phyloP scores from a whole-genome alignment of 179 eudicot species.

The Kewa caespitosa region DNA sequence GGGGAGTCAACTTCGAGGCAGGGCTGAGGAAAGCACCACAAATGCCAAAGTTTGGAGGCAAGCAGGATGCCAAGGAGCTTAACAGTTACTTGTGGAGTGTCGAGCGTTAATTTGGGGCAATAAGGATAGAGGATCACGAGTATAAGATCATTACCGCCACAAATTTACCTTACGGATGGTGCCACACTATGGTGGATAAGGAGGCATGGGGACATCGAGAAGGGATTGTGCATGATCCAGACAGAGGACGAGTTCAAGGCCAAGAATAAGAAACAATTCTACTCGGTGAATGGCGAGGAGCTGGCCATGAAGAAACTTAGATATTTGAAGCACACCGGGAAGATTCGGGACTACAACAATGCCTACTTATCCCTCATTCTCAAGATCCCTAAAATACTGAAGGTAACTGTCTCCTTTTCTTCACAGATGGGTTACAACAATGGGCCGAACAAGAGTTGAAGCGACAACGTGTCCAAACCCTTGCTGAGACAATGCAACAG shows the following conservation, averaged over 20 bases:
- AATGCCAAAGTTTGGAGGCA: not conserved
- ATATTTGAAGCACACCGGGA: not conserved
- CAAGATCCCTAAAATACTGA: not conserved
- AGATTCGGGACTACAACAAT: not conserved
- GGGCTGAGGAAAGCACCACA: too few species aligned
- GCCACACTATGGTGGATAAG: not conserved
- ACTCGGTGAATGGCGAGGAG: not conserved
- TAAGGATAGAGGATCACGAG: not conserved
- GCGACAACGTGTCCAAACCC: not conserved
- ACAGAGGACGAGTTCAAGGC: not conserved
- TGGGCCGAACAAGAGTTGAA: not conserved
- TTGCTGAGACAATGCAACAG: not conserved
- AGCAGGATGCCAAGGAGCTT: not conserved
- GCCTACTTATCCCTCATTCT: not conserved
- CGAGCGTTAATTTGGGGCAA: not conserved
- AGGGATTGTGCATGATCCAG: not conserved
- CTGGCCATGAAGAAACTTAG: not conserved
- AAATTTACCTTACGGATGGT: not conserved
- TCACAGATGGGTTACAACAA: not conserved
- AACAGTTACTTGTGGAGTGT: not conserved
- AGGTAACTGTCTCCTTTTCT: not conserved
- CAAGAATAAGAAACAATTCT: not conserved
- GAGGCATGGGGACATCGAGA: not conserved
- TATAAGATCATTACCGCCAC: not conserved
- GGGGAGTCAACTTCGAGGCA: too few species aligned